Evolutionary conservation across 2,329 filamentous ascomycete species (phyloP).

Genomic region (Penicillium frequentans): DNA sequence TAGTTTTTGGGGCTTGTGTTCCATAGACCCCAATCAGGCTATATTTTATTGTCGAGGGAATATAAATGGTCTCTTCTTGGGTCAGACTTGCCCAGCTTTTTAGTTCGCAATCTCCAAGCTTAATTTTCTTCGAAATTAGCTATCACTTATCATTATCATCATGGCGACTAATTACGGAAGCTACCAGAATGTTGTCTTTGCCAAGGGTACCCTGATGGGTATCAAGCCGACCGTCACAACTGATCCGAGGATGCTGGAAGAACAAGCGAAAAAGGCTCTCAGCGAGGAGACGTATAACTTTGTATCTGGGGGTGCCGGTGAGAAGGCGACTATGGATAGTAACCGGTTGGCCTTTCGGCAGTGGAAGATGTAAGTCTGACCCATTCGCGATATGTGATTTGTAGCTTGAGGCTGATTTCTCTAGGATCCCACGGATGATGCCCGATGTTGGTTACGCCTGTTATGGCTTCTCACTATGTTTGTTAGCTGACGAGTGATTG

Average conservation of each 20-base stretch:
- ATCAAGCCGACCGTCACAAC: slow-evolving; percentile 57
- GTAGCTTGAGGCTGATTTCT: slow-evolving; percentile 2
- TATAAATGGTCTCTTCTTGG: background rate
- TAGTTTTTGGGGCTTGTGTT: background rate
- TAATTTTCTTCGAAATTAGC: background rate
- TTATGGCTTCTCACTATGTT: background rate
- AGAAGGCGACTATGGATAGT: slow-evolving; percentile 60
- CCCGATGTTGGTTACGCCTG: slow-evolving; percentile 21
- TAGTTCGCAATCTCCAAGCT: background rate
- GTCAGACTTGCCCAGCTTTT: background rate
- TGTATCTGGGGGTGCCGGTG: slow-evolving; percentile 62
- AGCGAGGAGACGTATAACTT: slow-evolving; percentile 57
- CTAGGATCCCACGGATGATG: slow-evolving; percentile 56
- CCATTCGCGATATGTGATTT: background rate
- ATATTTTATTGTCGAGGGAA: background rate
- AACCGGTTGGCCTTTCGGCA: slow-evolving; percentile 59
- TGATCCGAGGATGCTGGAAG: slow-evolving; percentile 58
- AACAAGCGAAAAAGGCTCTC: slow-evolving; percentile 54
- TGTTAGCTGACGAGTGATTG: background rate
- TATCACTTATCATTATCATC: background rate
- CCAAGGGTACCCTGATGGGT: slow-evolving; percentile 52
- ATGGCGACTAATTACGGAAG: slow-evolving; percentile 44
- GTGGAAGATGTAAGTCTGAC: slow-evolving; percentile 42
- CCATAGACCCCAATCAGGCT: background rate
- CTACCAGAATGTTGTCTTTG: slow-evolving; percentile 53